These are phyloP conservation scores for Cucurbita maxima DNA, from an alignment of 306 rosid species.

Conservation along the genomic window DNA sequence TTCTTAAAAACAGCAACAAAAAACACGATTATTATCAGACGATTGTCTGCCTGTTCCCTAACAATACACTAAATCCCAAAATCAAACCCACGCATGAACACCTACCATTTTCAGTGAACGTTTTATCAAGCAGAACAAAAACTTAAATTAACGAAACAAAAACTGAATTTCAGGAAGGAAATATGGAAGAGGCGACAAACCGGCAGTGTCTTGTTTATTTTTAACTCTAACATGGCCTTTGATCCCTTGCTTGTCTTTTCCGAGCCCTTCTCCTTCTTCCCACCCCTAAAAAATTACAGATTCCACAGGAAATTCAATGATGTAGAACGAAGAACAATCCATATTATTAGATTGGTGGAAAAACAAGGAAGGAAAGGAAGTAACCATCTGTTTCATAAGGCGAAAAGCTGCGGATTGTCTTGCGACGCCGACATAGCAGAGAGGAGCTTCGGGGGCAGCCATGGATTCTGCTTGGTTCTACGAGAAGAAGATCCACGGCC, in stretches of 20 bases:
- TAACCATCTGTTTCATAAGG: constrained; percentile 96
- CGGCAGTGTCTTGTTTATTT: constrained; percentile 80
- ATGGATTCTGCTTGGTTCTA: constrained; percentile 24
- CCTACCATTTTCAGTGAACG: background rate
- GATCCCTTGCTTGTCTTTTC: constrained; percentile 90
- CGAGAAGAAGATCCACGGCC: background rate
- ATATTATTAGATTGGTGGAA: background rate
- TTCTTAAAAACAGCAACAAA: background rate
- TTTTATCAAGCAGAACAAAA: background rate
- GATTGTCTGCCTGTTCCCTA: no score
- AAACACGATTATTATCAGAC: background rate
- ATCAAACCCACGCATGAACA: background rate
- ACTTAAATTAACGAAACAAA: background rate
- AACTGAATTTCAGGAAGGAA: background rate
- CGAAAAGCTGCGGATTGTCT: constrained; percentile 82
- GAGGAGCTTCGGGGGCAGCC: constrained; percentile 91
- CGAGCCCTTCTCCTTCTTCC: constrained; percentile 99
- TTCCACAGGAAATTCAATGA: background rate
- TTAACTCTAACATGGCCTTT: constrained; percentile 65
- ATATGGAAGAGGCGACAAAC: constrained; percentile 14
- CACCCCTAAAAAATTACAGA: constrained; percentile 39
- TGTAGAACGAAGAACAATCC: background rate
- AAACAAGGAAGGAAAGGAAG: background rate
- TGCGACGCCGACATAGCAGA: constrained; percentile 85
- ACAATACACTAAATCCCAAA: no score